Evolutionary conservation across 345 rosid genomes (phyloP).

Genomic region (Streptanthus diversifolius): DNA sequence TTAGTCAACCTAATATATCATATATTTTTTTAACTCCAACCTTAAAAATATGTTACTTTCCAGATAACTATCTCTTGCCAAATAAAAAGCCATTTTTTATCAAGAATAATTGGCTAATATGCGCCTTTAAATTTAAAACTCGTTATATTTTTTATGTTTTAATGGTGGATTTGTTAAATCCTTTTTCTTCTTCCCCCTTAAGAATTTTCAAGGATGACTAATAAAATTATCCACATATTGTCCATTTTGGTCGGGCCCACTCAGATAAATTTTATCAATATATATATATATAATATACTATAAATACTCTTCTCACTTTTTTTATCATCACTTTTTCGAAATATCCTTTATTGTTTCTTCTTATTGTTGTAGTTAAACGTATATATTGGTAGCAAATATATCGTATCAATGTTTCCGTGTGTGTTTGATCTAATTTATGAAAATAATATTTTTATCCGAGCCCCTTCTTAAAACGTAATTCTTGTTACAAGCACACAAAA

Average conservation of each 20-base stretch:
- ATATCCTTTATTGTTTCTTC: background rate
- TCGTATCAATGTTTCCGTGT: background rate
- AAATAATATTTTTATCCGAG: background rate
- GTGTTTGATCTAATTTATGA: background rate
- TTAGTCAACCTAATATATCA: background rate
- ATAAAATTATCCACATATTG: constrained; percentile 20
- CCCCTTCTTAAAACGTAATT: background rate
- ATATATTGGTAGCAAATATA: constrained; percentile 9
- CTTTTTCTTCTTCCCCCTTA: background rate
- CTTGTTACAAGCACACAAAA: background rate
- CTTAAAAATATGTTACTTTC: background rate
- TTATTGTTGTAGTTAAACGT: background rate
- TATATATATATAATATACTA: background rate
- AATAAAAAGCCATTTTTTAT: background rate
- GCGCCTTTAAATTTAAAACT: background rate
- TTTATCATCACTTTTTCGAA: constrained; percentile 3
- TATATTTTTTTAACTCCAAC: background rate
- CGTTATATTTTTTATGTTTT: background rate
- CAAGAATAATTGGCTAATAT: background rate
- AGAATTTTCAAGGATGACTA: constrained; percentile 24
- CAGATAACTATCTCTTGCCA: background rate
- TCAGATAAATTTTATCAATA: background rate
- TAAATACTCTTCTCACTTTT: background rate
- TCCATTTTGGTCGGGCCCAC: constrained; percentile 27
- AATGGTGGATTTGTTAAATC: background rate